Conservation (phyloP, 192 early-diverging fungal species). For the Coemansia sp. region DNA sequence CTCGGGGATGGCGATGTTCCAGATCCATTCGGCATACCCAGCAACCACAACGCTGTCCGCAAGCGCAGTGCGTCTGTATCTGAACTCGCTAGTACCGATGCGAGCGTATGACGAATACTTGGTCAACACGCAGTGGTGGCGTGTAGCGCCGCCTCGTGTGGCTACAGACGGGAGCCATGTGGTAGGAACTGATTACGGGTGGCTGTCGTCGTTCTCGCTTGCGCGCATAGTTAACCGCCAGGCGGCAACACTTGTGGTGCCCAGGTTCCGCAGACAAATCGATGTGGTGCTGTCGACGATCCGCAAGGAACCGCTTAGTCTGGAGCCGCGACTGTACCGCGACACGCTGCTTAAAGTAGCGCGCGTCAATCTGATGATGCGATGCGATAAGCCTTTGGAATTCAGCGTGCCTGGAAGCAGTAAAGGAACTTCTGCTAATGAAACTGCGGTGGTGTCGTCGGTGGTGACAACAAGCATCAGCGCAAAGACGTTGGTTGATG, state of each 20-base stretch:
- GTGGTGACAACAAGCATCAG: conserved; percentile 10
- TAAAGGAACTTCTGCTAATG: not conserved
- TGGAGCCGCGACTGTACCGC: conserved; percentile 54
- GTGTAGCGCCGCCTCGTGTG: conserved; percentile 1
- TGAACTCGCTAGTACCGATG: conserved; percentile 54
- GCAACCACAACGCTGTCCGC: conserved; percentile 53
- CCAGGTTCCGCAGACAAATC: conserved; percentile 47
- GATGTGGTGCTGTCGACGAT: conserved; percentile 42
- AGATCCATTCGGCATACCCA: conserved; percentile 41
- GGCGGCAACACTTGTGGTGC: conserved; percentile 36
- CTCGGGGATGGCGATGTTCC: not conserved
- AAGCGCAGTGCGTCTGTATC: conserved; percentile 54
- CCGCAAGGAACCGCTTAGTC: conserved; percentile 47
- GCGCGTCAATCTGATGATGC: conserved; percentile 33
- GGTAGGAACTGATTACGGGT: conserved; percentile 27
- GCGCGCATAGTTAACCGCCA: conserved; percentile 46
- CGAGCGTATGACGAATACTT: conserved; percentile 54
- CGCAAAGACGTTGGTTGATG: conserved; percentile 5
- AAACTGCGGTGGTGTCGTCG: not conserved
- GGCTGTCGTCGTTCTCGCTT: conserved; percentile 49
- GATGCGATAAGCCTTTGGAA: conserved; percentile 9
- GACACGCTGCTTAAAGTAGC: conserved; percentile 50
- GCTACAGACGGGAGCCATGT: conserved; percentile 13
- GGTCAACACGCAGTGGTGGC: conserved; percentile 56
- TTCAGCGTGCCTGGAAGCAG: conserved; percentile 9